phyloP scores from a whole-genome alignment of 2,329 filamentous ascomycete genomes.

The Xylaria digitata region DNA sequence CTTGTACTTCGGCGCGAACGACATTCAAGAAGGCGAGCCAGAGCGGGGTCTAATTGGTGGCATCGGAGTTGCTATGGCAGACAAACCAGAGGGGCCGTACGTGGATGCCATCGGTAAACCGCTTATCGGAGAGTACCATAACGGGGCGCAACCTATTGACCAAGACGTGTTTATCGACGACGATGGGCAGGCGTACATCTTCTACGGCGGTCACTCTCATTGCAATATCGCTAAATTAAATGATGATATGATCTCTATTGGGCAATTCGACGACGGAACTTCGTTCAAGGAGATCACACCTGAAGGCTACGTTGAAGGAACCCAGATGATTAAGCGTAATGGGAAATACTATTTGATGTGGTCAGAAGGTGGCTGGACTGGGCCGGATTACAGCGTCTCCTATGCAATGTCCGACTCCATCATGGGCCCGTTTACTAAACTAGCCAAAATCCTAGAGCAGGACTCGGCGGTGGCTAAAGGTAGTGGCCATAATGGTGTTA shows the following conservation, averaged over 20 bases:
- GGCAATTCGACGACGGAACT: conserved; percentile 55
- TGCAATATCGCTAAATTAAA: conserved; percentile 57
- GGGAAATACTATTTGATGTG: conserved; percentile 59
- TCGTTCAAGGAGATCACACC: conserved; percentile 60
- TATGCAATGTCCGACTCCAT: conserved; percentile 56
- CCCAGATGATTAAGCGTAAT: conserved; percentile 57
- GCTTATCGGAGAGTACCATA: conserved; percentile 57
- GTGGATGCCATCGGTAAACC: conserved; percentile 56
- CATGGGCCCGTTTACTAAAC: conserved; percentile 56
- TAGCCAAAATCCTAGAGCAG: conserved; percentile 54
- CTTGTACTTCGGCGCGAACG: conserved; percentile 63
- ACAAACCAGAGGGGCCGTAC: conserved; percentile 54
- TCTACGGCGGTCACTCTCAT: conserved; percentile 58
- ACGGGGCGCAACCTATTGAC: conserved; percentile 62
- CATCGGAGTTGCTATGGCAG: conserved; percentile 56
- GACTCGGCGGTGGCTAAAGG: conserved; percentile 51
- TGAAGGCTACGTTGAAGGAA: conserved; percentile 57
- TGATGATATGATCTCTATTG: conserved; percentile 57
- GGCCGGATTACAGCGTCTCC: conserved; percentile 58
- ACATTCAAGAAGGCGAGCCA: conserved; percentile 53
- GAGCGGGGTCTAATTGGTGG: conserved; percentile 51
- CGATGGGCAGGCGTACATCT: conserved; percentile 56
- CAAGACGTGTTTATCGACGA: conserved; percentile 58
- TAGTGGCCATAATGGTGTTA: conserved; percentile 57
- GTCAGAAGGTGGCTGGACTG: conserved; percentile 59